These are phyloP conservation scores for Rossbeevera mucosa DNA, from an alignment of 768 basidiomycete species.

Conservation along the genomic window DNA sequence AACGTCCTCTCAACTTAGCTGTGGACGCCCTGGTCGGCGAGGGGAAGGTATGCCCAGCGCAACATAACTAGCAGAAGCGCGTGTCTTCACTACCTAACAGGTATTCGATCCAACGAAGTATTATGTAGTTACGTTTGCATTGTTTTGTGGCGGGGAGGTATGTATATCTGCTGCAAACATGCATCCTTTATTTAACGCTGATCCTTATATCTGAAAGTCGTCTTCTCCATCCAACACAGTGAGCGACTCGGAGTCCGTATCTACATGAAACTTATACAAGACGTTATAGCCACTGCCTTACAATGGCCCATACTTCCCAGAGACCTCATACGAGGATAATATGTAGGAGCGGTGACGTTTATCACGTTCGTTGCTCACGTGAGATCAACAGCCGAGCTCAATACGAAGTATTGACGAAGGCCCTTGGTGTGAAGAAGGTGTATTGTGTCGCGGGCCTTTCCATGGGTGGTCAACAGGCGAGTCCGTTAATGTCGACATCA, in stretches of 20 bases:
- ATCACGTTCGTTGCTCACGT: neutral
- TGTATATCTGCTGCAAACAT: conserved; percentile 3
- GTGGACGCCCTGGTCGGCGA: conserved; percentile 46
- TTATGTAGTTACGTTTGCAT: conserved; percentile 51
- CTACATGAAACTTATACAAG: neutral
- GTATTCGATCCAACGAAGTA: conserved; percentile 49
- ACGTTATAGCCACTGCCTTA: conserved; percentile 44
- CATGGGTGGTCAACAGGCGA: conserved; percentile 55
- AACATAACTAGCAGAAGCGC: neutral
- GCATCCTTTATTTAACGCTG: neutral
- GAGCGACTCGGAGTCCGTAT: conserved; percentile 1
- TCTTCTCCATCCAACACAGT: conserved; percentile 63
- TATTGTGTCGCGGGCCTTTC: conserved; percentile 50
- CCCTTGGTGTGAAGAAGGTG: conserved; percentile 41
- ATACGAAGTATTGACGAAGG: conserved; percentile 46
- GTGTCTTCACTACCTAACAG: conserved; percentile 23
- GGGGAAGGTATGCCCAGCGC: conserved; percentile 37
- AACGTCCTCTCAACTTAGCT: conserved; percentile 28
- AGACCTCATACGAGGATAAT: conserved; percentile 54
- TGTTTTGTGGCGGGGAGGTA: conserved; percentile 60
- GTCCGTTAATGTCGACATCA: neutral
- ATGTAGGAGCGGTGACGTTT: conserved; percentile 34
- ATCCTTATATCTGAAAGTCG: conserved; percentile 29
- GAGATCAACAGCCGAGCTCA: conserved; percentile 44
- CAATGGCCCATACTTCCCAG: conserved; percentile 57